A percentile compares a stretch with the other conserved stretches of the same genome.
Conservation (phyloP, 2,329 filamentous ascomycete species). For the Chrysoporthe deuterocubensis region DNA sequence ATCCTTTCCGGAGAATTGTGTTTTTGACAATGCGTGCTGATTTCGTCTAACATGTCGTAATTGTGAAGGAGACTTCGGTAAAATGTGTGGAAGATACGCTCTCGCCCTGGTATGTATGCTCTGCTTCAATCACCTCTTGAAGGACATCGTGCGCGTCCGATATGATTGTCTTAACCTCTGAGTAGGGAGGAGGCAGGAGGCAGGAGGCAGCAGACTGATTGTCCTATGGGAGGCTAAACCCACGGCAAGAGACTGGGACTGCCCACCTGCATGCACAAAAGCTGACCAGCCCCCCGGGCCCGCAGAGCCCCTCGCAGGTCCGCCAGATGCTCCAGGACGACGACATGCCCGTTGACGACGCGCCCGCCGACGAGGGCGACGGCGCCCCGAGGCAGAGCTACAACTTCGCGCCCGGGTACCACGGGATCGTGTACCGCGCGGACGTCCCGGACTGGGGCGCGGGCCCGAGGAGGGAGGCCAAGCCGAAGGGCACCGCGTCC, state of each 20-base stretch:
- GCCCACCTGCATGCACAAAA: background rate
- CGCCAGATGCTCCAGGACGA: conserved; percentile 74
- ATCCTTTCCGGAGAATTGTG: background rate
- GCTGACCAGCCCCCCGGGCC: background rate
- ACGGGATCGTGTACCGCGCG: conserved; percentile 85
- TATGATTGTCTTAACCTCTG: background rate
- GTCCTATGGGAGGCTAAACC: too few species aligned
- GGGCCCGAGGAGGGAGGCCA: conserved; percentile 41
- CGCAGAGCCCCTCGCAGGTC: conserved; percentile 75
- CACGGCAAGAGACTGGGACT: background rate
- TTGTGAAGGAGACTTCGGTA: background rate
- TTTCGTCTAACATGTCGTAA: background rate
- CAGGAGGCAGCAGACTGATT: too few species aligned
- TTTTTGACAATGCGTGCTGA: background rate
- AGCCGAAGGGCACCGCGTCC: conserved; percentile 31
- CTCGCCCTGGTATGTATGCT: conserved; percentile 41
- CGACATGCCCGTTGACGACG: conserved; percentile 73
- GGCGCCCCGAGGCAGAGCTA: conserved; percentile 71
- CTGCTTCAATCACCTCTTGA: background rate
- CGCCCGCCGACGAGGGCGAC: conserved; percentile 70
- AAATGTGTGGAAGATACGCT: conserved; percentile 45
- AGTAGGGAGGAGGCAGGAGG: too few species aligned
- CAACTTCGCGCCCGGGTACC: conserved; percentile 89
- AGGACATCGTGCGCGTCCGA: background rate
- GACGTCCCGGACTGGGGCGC: conserved; percentile 67